Evolutionary conservation across 2,329 filamentous ascomycete genomes (phyloP).

Genomic region (Colletotrichum sojae): DNA sequence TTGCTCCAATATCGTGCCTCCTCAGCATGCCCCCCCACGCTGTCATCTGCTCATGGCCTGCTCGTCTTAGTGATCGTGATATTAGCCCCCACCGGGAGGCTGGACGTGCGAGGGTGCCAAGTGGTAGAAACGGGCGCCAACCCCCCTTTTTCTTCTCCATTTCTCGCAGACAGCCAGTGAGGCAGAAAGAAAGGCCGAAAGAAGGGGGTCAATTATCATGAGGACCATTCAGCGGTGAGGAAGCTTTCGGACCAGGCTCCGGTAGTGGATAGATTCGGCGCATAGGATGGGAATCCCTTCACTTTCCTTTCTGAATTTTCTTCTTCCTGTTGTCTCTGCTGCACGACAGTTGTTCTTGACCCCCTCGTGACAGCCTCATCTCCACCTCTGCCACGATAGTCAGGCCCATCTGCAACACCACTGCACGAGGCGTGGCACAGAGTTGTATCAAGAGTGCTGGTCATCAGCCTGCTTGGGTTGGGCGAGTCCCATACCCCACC

Average conservation of each 20-base stretch:
- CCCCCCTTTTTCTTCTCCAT: slow-evolving; percentile 20
- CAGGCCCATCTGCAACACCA: not conserved
- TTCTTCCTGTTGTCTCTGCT: not conserved
- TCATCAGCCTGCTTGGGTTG: not conserved
- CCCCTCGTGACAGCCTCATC: not conserved
- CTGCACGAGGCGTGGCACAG: not conserved
- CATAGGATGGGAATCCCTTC: slow-evolving; percentile 2
- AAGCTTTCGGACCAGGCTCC: not conserved
- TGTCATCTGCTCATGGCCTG: slow-evolving; percentile 16
- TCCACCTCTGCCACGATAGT: slow-evolving; percentile 24
- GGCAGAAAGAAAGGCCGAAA: not conserved
- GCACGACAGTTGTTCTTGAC: slow-evolving; percentile 1
- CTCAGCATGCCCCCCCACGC: not conserved
- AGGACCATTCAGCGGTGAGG: not conserved
- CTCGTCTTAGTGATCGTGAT: not conserved
- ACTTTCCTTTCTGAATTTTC: not conserved
- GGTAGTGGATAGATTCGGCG: not conserved
- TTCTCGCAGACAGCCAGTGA: not conserved
- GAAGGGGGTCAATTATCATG: not conserved
- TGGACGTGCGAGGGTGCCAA: slow-evolving; percentile 10
- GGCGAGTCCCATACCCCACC: not conserved
- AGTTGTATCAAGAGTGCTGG: not conserved
- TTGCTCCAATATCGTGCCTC: not conserved
- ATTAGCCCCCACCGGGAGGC: not conserved
- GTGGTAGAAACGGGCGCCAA: slow-evolving; percentile 1